These are phyloP conservation scores for Eremomyces bilateralis DNA, from an alignment of 495 filamentous ascomycete genomes.

Conservation along the genomic window DNA sequence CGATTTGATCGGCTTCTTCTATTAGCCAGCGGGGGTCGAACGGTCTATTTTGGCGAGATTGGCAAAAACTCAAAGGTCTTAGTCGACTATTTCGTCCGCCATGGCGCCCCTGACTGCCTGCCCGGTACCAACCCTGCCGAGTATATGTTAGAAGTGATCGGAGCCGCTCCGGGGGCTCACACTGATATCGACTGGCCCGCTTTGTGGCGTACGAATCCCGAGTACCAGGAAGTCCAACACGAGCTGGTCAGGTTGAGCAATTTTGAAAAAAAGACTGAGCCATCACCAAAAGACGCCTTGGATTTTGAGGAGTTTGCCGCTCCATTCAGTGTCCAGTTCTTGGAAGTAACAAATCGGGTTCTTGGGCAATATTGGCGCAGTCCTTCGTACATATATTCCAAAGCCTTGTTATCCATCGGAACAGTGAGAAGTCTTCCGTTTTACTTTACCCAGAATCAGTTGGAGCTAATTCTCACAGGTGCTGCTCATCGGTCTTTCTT, in stretches of 20 bases:
- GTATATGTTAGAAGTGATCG: constrained; percentile 84
- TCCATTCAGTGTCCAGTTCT: constrained; percentile 24
- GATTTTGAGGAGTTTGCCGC: constrained; percentile 14
- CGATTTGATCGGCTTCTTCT: constrained; percentile 71
- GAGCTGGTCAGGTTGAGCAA: constrained; percentile 45
- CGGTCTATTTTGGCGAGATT: constrained; percentile 80
- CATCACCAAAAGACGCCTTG: too few relatives aligned
- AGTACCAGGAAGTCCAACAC: constrained; percentile 37
- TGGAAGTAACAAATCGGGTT: constrained; percentile 32
- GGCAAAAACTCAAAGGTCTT: constrained; percentile 52
- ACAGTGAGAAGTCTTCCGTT: too few relatives aligned
- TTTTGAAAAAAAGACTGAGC: constrained; percentile 8
- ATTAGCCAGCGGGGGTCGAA: constrained; percentile 53
- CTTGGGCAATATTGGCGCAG: constrained; percentile 80
- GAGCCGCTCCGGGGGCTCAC: constrained; percentile 56
- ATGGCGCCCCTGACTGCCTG: constrained; percentile 50
- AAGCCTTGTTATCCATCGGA: constrained; percentile 30
- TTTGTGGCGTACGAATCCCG: constrained; percentile 50
- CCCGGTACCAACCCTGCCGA: constrained; percentile 65
- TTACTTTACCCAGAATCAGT: too few relatives aligned
- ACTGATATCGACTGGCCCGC: constrained; percentile 60
- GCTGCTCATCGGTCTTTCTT: constrained; percentile 73
- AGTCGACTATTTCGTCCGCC: constrained; percentile 54
- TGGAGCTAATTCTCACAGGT: too few relatives aligned
- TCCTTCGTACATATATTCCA: constrained; percentile 62